These are phyloP conservation scores for Alternaria triticina DNA, from an alignment of 2,329 filamentous ascomycete species.

Conservation along the genomic window DNA sequence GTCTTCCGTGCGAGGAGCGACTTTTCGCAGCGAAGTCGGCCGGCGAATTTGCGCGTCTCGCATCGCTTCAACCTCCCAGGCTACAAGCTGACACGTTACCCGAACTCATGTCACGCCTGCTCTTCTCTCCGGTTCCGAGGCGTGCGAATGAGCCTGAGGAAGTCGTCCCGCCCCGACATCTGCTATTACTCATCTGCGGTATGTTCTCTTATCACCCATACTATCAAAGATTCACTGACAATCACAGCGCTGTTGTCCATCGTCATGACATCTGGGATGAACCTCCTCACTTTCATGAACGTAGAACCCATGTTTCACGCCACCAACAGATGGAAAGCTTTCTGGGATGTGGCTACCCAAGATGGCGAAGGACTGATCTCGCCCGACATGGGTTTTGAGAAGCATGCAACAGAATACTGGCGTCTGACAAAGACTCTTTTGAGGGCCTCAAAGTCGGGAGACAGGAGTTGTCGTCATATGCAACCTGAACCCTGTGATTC, in stretches of 20 bases:
- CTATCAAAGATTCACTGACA: background rate
- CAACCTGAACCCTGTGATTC: background rate
- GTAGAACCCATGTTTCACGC: background rate
- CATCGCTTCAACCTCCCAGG: background rate
- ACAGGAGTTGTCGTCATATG: background rate
- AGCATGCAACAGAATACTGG: background rate
- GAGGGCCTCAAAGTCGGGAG: background rate
- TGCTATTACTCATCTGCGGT: background rate
- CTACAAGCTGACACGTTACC: background rate
- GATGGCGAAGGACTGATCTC: background rate
- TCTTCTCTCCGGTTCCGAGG: background rate
- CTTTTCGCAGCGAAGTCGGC: background rate
- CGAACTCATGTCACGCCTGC: background rate
- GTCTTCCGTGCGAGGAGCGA: background rate
- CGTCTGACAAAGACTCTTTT: background rate
- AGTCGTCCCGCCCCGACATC: background rate
- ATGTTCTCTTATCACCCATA: background rate
- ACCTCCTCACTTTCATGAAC: background rate
- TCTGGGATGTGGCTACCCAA: background rate
- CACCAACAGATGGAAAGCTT: background rate
- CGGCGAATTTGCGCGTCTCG: background rate
- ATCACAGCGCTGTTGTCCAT: background rate
- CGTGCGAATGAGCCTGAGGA: background rate
- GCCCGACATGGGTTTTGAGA: background rate
- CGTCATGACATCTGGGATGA: background rate